A percentile compares a stretch with the other conserved stretches of the same genome.
Conservation (phyloP, 2,329 filamentous ascomycete genomes). For the Cladosporium colombiae region DNA sequence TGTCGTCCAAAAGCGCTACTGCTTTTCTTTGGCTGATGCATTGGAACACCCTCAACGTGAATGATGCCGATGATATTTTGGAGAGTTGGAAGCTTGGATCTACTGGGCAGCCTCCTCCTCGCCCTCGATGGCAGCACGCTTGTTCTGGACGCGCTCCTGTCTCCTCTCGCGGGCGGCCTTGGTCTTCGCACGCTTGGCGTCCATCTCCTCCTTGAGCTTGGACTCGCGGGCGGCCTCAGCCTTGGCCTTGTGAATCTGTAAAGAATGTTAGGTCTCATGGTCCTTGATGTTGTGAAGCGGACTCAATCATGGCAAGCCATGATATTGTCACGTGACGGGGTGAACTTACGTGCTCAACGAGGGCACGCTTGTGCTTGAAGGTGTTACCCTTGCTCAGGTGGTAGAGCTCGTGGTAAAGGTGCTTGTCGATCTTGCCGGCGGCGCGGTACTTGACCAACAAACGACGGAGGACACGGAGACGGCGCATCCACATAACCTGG, state of each 20-base stretch:
- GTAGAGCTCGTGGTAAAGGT: slow-evolving; percentile 99
- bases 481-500: slow-evolving; percentile 99
- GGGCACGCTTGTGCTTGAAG: slow-evolving; percentile 99
- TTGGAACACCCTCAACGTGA: slow-evolving; percentile 19
- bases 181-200: slow-evolving; percentile 99
- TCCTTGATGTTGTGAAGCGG: slow-evolving; percentile 18
- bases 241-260: slow-evolving; percentile 99
- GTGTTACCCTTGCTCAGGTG: slow-evolving; percentile 99
- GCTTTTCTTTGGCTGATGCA: slow-evolving; percentile 22
- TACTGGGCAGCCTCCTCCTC: slow-evolving; percentile 54
- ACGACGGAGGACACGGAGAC: slow-evolving; percentile 97
- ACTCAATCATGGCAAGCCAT: slow-evolving; percentile 25
- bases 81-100: slow-evolving; percentile 15
- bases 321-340: slow-evolving; percentile 39
- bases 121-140: slow-evolving; percentile 82
- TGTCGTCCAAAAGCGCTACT: slow-evolving; percentile 20
- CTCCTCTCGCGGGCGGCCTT: slow-evolving; percentile 99
- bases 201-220: slow-evolving; percentile 98
- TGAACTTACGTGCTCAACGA: slow-evolving; percentile 96
- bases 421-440: slow-evolving; percentile 99
- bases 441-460: slow-evolving; percentile 99
- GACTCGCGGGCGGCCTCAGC: slow-evolving; percentile 97
- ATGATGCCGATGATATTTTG: slow-evolving; percentile 18
- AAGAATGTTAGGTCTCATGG: slow-evolving; percentile 23
- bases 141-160: slow-evolving; percentile 85